Conservation (phyloP, 345 rosid species). For the Lepidium didymum region DNA sequence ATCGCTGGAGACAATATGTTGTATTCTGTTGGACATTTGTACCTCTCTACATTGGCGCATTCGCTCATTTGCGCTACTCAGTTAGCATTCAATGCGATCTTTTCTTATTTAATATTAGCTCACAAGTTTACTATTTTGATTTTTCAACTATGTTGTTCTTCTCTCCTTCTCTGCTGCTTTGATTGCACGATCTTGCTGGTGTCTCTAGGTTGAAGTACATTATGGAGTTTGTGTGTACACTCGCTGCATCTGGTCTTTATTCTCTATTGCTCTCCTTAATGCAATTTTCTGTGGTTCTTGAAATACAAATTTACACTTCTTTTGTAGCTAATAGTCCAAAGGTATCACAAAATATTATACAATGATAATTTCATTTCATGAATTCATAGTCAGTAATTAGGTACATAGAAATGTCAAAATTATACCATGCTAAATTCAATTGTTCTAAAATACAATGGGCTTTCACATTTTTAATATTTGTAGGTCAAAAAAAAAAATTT, state of each 20-base stretch:
- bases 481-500: no score
- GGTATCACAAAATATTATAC: no score
- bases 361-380: no score
- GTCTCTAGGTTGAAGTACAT: constrained; percentile 31
- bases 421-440: no score
- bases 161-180: constrained; percentile 75
- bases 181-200: constrained; percentile 50
- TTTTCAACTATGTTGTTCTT: constrained; percentile 59
- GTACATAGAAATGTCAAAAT: no score
- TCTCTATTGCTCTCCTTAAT: constrained; percentile 75
- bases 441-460: no score
- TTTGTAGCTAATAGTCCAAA: constrained; percentile 16
- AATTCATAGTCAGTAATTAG: no score
- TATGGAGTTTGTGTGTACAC: constrained; percentile 53
- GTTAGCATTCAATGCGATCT: constrained; percentile 77
- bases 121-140: constrained; percentile 78
- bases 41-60: constrained; percentile 75
- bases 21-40: constrained; percentile 68
- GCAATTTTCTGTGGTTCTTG: constrained; percentile 47
- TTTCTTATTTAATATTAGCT: constrained; percentile 73
- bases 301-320: constrained; percentile 50
- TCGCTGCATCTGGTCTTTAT: constrained; percentile 71
- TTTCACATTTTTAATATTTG: no score
- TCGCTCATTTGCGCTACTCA: constrained; percentile 89
- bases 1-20: constrained; percentile 71